Percentiles rank a stretch among this genome's conserved stretches.
Evolutionary conservation across 257 asterid species (phyloP).

Genomic region (Salvia rosmarinus): DNA sequence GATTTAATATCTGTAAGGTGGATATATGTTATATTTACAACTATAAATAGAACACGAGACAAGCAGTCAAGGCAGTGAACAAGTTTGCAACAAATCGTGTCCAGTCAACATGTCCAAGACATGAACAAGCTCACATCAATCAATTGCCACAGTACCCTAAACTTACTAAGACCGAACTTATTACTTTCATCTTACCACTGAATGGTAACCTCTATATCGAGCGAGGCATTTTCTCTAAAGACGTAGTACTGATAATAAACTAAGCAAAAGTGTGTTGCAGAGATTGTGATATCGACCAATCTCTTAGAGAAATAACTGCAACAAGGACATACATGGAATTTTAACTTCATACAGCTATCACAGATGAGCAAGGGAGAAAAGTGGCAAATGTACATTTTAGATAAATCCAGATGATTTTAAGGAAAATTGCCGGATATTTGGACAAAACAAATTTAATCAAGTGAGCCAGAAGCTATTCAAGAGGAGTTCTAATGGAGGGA

Average conservation of each 20-base stretch:
- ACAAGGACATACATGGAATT: background rate
- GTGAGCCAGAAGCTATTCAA: conserved; percentile 4
- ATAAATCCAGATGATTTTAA: background rate
- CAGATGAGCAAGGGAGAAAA: background rate
- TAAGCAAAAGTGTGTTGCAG: conserved; percentile 7
- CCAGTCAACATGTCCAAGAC: conserved; percentile 1
- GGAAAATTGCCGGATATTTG: background rate
- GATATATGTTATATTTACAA: background rate
- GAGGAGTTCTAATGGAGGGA: background rate
- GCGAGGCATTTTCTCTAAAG: background rate
- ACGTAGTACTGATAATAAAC: background rate
- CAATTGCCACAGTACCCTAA: conserved; percentile 5
- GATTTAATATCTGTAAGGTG: background rate
- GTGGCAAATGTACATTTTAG: background rate
- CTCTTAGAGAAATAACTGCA: background rate
- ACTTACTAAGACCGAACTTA: conserved; percentile 12
- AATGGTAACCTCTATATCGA: background rate
- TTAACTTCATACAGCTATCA: background rate
- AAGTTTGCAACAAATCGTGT: background rate
- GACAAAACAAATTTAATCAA: background rate
- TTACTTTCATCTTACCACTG: conserved; percentile 8
- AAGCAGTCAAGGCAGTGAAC: conserved; percentile 1
- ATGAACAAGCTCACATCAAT: conserved; percentile 14
- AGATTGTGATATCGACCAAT: conserved; percentile 3
- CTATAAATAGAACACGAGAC: background rate